Base-by-base conservation (phyloP, 306 rosid genomes). In the Trichosanthes truncata region DNA sequence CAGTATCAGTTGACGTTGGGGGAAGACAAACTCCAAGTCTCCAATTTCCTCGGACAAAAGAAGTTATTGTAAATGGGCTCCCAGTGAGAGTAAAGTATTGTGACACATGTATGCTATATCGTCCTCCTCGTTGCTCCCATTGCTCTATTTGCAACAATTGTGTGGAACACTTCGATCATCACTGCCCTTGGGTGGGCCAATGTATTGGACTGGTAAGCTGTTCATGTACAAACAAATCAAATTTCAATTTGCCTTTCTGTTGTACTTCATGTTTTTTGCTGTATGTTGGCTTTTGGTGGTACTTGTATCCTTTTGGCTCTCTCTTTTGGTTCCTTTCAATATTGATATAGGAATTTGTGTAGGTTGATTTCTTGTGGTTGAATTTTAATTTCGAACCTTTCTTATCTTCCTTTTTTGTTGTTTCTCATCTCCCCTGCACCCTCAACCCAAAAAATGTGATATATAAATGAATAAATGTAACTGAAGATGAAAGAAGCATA, bases 131-230 rank as follows among this genome's bases (percentile, higher is more conserved):
- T 75, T 94, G 98, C 83, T 94, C 98, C 4, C 98, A 94, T 83
- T 94, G 98, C 86, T 90, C 98, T 82, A 92, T 92, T 78, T 94
- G 98, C 88, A 92, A 92, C 84, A 94, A 94, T 79, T 94, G 98
- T 80, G 98, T 94, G 85, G 97, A 94, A 84, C 98, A 93, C 75
- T 94, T 94, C 55, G 98, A 94, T 83, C 98, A 94, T 74, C 98
- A 94, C 77, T 94, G 98, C 87, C 98, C 98, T 81, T 94, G 98
- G 98, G 97, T 94, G 79, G 98, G 98, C 66, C 98, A 94, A 81
- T 94, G 98, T 89, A 89, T 94, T 83, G 98, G 98, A 69, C 90
- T 92, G 96, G 98, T 94, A 89, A 49, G 90, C 76, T 82, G 61
- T 80, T 69, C 20, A 69, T 9, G 36, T 61, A 61, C 68, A 29